Evolutionary conservation across 2,329 filamentous ascomycete species (phyloP).

Genomic region (Fusarium algeriense): DNA sequence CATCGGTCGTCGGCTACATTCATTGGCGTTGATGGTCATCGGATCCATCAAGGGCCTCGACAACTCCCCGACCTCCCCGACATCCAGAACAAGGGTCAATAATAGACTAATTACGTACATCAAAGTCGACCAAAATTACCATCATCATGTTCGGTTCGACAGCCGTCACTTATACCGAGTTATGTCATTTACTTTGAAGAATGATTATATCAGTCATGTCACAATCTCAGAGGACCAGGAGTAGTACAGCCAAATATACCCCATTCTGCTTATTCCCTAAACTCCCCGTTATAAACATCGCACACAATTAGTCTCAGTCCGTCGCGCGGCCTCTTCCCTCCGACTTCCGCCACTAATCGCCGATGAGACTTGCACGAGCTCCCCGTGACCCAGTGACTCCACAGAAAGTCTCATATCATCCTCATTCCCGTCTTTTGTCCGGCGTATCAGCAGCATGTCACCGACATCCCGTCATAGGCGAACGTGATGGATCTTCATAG

Average conservation of each 20-base stretch:
- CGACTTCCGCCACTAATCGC: conserved; percentile 36
- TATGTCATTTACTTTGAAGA: neutral
- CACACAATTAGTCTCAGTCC: conserved; percentile 9
- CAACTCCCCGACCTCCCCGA: conserved; percentile 44
- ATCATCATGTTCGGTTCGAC: conserved; percentile 6
- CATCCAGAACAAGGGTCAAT: conserved; percentile 20
- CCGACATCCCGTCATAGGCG: conserved; percentile 3
- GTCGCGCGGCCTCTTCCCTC: conserved; percentile 29
- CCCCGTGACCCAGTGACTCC: conserved; percentile 38
- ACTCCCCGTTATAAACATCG: conserved; percentile 16
- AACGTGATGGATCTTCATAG: neutral
- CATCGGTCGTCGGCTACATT: conserved; percentile 38
- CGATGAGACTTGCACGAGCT: conserved; percentile 30
- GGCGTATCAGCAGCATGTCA: conserved; percentile 26
- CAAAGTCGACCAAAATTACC: neutral
- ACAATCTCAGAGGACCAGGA: neutral
- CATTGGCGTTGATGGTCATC: conserved; percentile 26
- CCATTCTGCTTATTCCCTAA: neutral
- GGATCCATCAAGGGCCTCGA: conserved; percentile 25
- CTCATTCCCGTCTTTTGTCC: conserved; percentile 20
- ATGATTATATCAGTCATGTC: accelerated
- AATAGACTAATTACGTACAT: conserved; percentile 22
- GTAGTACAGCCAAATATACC: neutral
- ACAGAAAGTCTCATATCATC: conserved; percentile 12
- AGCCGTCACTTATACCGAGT: neutral